Conservation (phyloP, 2,329 filamentous ascomycete species). For the Microsporum canis region DNA sequence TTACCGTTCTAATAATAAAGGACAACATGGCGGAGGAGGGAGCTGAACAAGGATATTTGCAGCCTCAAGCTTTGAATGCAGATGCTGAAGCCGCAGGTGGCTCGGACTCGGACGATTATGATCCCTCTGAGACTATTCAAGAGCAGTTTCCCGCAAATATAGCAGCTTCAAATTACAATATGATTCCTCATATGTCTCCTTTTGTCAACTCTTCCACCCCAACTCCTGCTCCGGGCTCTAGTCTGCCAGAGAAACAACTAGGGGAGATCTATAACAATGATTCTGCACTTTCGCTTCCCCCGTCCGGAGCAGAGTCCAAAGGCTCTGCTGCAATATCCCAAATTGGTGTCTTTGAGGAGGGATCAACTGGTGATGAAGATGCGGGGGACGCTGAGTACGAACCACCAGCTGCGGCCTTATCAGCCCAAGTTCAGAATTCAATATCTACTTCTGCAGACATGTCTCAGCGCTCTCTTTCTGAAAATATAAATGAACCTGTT, state of each 20-base stretch:
- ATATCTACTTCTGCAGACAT: conserved; percentile 38
- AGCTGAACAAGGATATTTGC: conserved; percentile 43
- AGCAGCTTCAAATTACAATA: conserved; percentile 23
- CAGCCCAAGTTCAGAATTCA: conserved; percentile 37
- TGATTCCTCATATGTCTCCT: conserved; percentile 20
- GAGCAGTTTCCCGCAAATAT: conserved; percentile 29
- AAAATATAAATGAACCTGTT: conserved; percentile 46
- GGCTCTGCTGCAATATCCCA: conserved; percentile 30
- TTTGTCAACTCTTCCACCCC: conserved; percentile 18
- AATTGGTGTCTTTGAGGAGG: conserved; percentile 52
- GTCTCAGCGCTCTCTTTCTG: conserved; percentile 44
- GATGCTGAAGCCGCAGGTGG: conserved; percentile 36
- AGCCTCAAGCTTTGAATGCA: conserved; percentile 40
- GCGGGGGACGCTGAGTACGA: conserved; percentile 41
- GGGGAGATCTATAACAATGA: conserved; percentile 22
- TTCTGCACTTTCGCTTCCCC: conserved; percentile 23
- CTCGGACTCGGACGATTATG: conserved; percentile 46
- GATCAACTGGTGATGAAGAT: conserved; percentile 47
- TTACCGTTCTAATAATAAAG: neutral
- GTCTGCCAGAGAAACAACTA: conserved; percentile 20
- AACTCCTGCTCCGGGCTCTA: conserved; percentile 16
- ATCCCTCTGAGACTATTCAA: conserved; percentile 40
- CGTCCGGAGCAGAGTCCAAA: conserved; percentile 27
- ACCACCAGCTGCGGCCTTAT: conserved; percentile 37
- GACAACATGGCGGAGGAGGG: conserved; percentile 42